Conservation (phyloP, 2,329 filamentous ascomycete species). For the Xylaria sp. region DNA sequence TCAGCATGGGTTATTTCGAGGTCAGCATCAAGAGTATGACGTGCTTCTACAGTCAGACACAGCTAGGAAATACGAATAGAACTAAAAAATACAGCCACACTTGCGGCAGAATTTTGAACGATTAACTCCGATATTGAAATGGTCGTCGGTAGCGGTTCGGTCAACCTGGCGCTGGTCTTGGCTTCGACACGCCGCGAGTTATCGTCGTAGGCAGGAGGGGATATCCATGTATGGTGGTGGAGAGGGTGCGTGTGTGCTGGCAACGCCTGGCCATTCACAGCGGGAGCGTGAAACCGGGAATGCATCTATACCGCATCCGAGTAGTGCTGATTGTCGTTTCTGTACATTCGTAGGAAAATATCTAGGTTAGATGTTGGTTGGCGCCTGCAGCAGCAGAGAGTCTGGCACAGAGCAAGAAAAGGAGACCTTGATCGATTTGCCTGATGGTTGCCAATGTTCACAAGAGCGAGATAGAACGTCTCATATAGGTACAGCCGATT, state of each 20-base stretch:
- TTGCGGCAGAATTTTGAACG: slow-evolving; percentile 15
- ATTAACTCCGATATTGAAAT: slow-evolving; percentile 6
- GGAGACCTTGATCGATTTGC: slow-evolving; percentile 2
- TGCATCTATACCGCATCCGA: slow-evolving; percentile 29
- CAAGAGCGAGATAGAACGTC: not conserved
- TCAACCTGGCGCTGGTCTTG: slow-evolving; percentile 21
- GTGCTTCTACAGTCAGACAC: slow-evolving; percentile 13
- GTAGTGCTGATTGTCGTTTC: slow-evolving; percentile 30
- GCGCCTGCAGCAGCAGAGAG: slow-evolving; percentile 25
- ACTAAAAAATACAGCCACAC: slow-evolving; percentile 3
- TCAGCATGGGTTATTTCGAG: slow-evolving; percentile 34
- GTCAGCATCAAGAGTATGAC: slow-evolving; percentile 8
- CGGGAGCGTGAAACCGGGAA: slow-evolving; percentile 25
- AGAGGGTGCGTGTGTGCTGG: slow-evolving; percentile 37
- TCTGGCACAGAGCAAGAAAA: slow-evolving; percentile 19
- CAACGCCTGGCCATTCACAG: slow-evolving; percentile 35
- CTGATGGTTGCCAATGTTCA: not conserved
- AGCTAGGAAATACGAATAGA: not conserved
- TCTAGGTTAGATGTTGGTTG: slow-evolving; percentile 22
- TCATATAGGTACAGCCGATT: not conserved
- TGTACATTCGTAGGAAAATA: slow-evolving; percentile 11
- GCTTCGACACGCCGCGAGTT: slow-evolving; percentile 26
- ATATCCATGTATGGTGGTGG: slow-evolving; percentile 36
- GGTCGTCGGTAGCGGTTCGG: slow-evolving; percentile 20
- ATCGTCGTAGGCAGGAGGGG: slow-evolving; percentile 22